Evolutionary conservation across 441 rosid species (phyloP), one percentile per base, ranked within the genome.

Genomic region (Dalechampia spathulata): DNA sequence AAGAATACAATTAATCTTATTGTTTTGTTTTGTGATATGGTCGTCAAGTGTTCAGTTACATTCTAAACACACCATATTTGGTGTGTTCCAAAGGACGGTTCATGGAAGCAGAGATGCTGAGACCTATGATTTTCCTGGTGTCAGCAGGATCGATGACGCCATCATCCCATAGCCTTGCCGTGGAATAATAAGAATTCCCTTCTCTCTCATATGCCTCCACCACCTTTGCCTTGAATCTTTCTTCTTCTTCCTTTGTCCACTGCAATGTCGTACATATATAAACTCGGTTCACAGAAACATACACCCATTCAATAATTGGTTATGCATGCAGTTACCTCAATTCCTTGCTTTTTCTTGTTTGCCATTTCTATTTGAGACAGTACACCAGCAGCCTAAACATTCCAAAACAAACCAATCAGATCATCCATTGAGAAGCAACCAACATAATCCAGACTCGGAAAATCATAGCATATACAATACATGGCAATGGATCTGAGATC

Each of bases 141-240:
- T 89, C 94, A 9, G 81, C 86, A 25, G 99, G 99, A 73, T 92
- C 92, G 26, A 92, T 89, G 58, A 92, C 75, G 49, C 99, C 97
- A 36, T 92, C 96, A 43, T 86, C 99, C 99, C 99, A 88, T 10
- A 92, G 92, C 76, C 98, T 76, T 5, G 90, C 90, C 0, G 98
- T 84, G 17, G 96, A 92, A 75, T 76, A 89, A 78, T 80, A 92
- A 5, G 85, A 73, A 65, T 65, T 85, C 19, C 94, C 96, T 72
- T 92, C 94, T 73, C 67, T 79, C 73, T 92, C 89, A 9, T 86
- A 89, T 1, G 88, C 90, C 45, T 85, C 96, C 46, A 78, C 78
- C 1, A 90, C 89, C 57, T 82, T 85, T 37, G 63, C 75, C 78
- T 83, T 86, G 84, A 85, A 85, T 8, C 60, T 66, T 40, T 86